Evolutionary conservation across 306 rosid species (phyloP).

Genomic region (Quercus aquifolioides): DNA sequence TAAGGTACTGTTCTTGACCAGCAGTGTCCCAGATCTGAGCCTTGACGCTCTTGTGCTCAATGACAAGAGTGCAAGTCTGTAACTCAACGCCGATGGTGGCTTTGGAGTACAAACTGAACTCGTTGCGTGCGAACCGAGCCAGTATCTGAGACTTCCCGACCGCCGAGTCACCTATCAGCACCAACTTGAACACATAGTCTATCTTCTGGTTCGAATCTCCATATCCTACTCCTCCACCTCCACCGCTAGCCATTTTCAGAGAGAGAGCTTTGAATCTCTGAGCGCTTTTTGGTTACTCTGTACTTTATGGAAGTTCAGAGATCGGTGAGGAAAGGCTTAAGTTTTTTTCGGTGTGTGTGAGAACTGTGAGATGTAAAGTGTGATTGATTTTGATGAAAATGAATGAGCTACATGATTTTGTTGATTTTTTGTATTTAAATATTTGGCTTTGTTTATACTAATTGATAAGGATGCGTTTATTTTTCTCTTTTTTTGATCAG

Average conservation of each 20-base stretch:
- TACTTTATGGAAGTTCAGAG: neutral
- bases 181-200: constrained; percentile 96
- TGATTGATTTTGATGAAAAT: no score
- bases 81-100: constrained; percentile 99
- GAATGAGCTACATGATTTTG: no score
- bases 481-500: no score
- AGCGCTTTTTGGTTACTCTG: no score
- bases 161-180: constrained; percentile 91
- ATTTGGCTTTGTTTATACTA: no score
- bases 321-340: neutral
- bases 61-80: constrained; percentile 81
- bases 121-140: constrained; percentile 86
- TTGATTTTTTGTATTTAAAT: no score
- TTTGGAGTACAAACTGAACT: constrained; percentile 95
- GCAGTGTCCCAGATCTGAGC: constrained; percentile 99
- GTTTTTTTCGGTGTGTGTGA: neutral
- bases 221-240: constrained; percentile 46
- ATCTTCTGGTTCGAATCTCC: constrained; percentile 89
- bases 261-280: no score
- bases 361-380: no score
- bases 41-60: constrained; percentile 87
- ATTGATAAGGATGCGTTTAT: no score
- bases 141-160: constrained; percentile 98
- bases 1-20: constrained; percentile 85
- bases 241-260: constrained; percentile 54